Percentiles rank a stretch among this genome's conserved stretches.
Conservation (phyloP, 148 eudicot genomes). For the Cornus florida region DNA sequence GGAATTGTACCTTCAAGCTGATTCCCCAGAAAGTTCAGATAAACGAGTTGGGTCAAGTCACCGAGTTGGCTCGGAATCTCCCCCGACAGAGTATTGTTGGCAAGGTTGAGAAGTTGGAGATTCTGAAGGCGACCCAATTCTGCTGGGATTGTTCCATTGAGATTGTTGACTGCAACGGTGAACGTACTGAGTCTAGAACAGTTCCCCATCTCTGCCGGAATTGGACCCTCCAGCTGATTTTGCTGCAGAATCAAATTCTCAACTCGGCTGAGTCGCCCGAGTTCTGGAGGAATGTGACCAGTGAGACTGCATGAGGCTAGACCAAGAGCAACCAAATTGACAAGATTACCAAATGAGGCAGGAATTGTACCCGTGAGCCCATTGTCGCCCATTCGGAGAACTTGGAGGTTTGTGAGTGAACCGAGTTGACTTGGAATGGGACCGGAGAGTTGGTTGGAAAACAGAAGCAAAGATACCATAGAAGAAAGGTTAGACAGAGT, state of each 20-base stretch:
- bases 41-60: conserved; percentile 56
- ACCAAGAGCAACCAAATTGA: conserved; percentile 63
- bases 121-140: conserved; percentile 49
- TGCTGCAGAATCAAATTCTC: conserved; percentile 61
- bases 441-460: conserved; percentile 77
- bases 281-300: conserved; percentile 61
- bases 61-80: conserved; percentile 63
- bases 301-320: conserved; percentile 73
- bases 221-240: conserved; percentile 57
- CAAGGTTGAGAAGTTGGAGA: conserved; percentile 65
- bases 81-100: conserved; percentile 68
- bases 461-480: conserved; percentile 60
- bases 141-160: conserved; percentile 65
- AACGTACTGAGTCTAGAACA: conserved; percentile 52
- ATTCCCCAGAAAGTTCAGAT: conserved; percentile 82
- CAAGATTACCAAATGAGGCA: conserved; percentile 49
- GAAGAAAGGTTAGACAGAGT: conserved; percentile 69
- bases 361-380: conserved; percentile 69
- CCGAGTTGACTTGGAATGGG: conserved; percentile 72
- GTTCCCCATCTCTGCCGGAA: conserved; percentile 64
- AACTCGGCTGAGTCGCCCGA: conserved; percentile 49
- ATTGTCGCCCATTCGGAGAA: conserved; percentile 83
- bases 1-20: conserved; percentile 69
- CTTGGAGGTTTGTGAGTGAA: conserved; percentile 45
- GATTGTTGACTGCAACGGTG: conserved; percentile 59